These are phyloP conservation scores for Saccharata proteae DNA, from an alignment of 2,329 filamentous ascomycete species.

Conservation along the genomic window DNA sequence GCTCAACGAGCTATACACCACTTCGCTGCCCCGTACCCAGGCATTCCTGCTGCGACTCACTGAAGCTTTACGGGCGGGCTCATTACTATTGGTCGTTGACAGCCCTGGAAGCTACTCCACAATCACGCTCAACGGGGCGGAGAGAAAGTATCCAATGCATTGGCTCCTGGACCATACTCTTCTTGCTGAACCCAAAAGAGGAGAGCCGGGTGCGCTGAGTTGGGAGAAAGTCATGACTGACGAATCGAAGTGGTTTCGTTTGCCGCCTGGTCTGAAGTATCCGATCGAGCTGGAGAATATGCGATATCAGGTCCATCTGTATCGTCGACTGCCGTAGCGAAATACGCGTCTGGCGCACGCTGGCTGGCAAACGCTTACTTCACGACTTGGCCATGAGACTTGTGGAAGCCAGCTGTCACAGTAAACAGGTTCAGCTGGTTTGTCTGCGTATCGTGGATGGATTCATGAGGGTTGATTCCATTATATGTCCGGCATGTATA, in stretches of 20 bases:
- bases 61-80: constrained; percentile 41
- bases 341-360: background rate
- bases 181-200: constrained; percentile 23
- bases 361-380: background rate
- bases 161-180: constrained; percentile 82
- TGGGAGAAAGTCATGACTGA: constrained; percentile 69
- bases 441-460: too few relatives aligned
- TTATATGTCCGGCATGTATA: too few relatives aligned
- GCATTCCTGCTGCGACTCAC: constrained; percentile 61
- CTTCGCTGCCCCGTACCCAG: constrained; percentile 63
- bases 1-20: constrained; percentile 84
- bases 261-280: constrained; percentile 53
- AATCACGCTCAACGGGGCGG: constrained; percentile 45
- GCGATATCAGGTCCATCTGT: constrained; percentile 87
- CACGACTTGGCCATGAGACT: background rate
- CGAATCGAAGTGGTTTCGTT: constrained; percentile 76
- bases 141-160: constrained; percentile 78
- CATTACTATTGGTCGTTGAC: constrained; percentile 75
- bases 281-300: constrained; percentile 85
- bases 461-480: too few relatives aligned
- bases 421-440: too few relatives aligned
- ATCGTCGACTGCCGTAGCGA: constrained; percentile 24
- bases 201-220: constrained; percentile 3
- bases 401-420: background rate
- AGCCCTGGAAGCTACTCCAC: constrained; percentile 90